phyloP scores from a whole-genome alignment of 2,329 filamentous ascomycete species.

The Penicillium brevicompactum region DNA sequence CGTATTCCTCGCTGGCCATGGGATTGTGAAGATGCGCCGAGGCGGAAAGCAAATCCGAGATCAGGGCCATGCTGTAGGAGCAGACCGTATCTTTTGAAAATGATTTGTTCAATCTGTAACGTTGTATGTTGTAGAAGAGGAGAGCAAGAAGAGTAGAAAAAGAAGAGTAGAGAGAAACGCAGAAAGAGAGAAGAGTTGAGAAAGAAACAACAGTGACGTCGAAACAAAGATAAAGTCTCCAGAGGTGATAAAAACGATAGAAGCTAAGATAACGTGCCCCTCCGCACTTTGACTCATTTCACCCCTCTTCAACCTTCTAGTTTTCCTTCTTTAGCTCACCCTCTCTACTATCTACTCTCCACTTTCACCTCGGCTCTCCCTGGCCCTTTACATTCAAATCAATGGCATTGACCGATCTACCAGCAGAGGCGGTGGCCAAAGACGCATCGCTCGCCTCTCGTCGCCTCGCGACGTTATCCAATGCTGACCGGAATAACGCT shows the following conservation, averaged over 20 bases:
- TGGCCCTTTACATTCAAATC: neutral
- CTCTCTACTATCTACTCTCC: neutral
- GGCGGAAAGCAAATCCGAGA: conserved; percentile 15
- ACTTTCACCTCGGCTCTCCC: neutral
- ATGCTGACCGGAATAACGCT: conserved; percentile 77
- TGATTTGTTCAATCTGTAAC: neutral
- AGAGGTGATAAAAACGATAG: neutral
- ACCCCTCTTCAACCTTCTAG: neutral
- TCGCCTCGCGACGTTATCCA: conserved; percentile 76
- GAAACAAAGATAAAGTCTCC: neutral
- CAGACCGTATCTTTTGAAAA: neutral
- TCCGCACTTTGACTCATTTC: conserved; percentile 9
- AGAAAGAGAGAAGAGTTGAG: neutral
- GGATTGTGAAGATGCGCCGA: conserved; percentile 35
- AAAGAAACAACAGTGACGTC: neutral
- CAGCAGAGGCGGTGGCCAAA: conserved; percentile 73
- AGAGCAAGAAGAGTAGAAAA: neutral
- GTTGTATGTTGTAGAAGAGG: neutral
- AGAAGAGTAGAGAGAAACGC: neutral
- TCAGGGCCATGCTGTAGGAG: conserved; percentile 12
- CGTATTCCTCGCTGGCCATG: conserved; percentile 46
- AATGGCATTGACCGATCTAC: conserved; percentile 90
- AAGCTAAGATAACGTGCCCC: conserved; percentile 8
- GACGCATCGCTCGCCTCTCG: conserved; percentile 81
- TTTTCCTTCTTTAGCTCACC: neutral